Conservation (phyloP, 2,329 filamentous ascomycete species). For the Cladosporium austrohemisphaericum region DNA sequence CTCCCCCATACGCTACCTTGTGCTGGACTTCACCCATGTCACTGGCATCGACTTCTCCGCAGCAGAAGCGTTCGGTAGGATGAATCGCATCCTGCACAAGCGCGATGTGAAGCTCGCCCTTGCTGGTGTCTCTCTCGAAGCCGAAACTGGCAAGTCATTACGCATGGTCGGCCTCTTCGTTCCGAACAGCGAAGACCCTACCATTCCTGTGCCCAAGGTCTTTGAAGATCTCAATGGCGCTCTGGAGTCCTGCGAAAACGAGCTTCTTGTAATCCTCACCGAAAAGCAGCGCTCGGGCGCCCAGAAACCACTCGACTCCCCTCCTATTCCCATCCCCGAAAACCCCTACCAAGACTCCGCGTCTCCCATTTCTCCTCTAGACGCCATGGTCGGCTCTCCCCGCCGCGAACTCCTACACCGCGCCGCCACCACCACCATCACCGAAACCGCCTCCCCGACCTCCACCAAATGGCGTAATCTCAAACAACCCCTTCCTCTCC, state of each 20-base stretch:
- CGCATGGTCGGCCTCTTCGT: conserved; percentile 79
- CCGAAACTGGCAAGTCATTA: conserved; percentile 71
- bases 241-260: conserved; percentile 91
- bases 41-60: conserved; percentile 94
- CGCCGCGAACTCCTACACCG: conserved; percentile 72
- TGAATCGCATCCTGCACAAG: conserved; percentile 76
- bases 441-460: conserved; percentile 48
- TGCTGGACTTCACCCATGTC: conserved; percentile 85
- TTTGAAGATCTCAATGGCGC: conserved; percentile 90
- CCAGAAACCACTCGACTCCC: conserved; percentile 47
- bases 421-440: conserved; percentile 72
- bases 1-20: conserved; percentile 80
- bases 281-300: conserved; percentile 35
- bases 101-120: conserved; percentile 78
- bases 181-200: conserved; percentile 64
- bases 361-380: conserved; percentile 21
- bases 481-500: conserved; percentile 82
- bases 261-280: conserved; percentile 61
- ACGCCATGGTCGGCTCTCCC: conserved; percentile 62
- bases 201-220: conserved; percentile 52
- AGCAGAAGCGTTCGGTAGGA: conserved; percentile 88
- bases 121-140: conserved; percentile 73
- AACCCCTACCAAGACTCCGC: not conserved
- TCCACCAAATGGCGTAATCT: conserved; percentile 76
- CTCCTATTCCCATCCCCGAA: conserved; percentile 32